phyloP scores from a whole-genome alignment of 2,329 filamentous ascomycete species.

The Hymenoscyphus salicellus region DNA sequence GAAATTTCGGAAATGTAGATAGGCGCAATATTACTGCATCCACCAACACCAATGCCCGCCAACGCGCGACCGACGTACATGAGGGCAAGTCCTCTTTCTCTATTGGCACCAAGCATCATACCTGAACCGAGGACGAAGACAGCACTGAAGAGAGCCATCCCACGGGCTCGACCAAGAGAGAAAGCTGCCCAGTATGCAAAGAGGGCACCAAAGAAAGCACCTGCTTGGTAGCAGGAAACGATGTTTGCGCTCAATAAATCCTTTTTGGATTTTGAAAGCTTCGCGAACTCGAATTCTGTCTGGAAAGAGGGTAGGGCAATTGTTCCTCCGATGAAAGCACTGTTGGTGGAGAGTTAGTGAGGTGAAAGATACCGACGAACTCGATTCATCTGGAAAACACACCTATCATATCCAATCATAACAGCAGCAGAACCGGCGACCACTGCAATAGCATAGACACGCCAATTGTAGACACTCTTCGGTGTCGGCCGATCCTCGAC shows the following conservation, averaged over 20 bases:
- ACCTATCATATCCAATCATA: conserved; percentile 49
- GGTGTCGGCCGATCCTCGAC: conserved; percentile 58
- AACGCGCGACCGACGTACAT: conserved; percentile 62
- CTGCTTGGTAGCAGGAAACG: conserved; percentile 77
- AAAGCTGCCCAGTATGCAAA: conserved; percentile 64
- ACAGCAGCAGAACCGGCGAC: conserved; percentile 56
- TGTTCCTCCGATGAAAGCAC: conserved; percentile 76
- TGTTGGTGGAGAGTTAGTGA: conserved; percentile 42
- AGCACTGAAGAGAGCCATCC: conserved; percentile 57
- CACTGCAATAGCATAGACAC: conserved; percentile 53
- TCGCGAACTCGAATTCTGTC: conserved; percentile 62
- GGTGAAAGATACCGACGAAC: neutral
- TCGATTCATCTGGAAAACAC: neutral
- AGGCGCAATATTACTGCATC: conserved; percentile 60
- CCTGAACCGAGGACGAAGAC: conserved; percentile 70
- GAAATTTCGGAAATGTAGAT: conserved; percentile 43
- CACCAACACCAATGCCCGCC: conserved; percentile 62
- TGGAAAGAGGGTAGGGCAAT: conserved; percentile 67
- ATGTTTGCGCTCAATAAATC: conserved; percentile 70
- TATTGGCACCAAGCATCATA: conserved; percentile 66
- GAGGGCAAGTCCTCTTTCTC: conserved; percentile 59
- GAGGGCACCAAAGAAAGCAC: conserved; percentile 78
- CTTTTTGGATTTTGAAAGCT: conserved; percentile 46
- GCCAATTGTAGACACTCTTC: conserved; percentile 58
- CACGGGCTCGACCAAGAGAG: conserved; percentile 64